Evolutionary conservation across 73 alveolate genomes (phyloP).

Genomic region (Uronychia setigera): DNA sequence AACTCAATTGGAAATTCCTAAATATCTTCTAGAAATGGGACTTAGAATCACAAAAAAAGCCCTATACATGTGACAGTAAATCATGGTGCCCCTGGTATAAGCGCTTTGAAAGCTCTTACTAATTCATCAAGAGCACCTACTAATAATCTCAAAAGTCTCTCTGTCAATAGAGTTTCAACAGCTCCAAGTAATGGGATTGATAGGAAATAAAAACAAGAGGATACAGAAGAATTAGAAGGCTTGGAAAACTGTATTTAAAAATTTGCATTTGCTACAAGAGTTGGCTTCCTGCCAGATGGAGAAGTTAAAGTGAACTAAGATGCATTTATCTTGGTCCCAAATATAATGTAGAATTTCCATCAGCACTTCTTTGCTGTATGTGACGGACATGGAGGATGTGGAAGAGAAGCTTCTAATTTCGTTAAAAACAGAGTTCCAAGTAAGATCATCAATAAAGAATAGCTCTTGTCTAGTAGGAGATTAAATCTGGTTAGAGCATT

Average conservation of each 20-base stretch:
- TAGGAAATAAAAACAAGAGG: not conserved
- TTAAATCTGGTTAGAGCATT: not conserved
- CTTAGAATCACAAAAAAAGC: not conserved
- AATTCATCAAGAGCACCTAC: too few species aligned
- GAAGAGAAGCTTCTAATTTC: conserved; percentile 67
- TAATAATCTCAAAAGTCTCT: too few species aligned
- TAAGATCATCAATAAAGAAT: not conserved
- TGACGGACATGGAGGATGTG: conserved; percentile 90
- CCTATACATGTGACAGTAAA: not conserved
- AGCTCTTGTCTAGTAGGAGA: not conserved
- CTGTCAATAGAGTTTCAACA: not conserved
- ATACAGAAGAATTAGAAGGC: not conserved
- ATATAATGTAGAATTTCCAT: conserved; percentile 69
- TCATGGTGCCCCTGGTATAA: not conserved
- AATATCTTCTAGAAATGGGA: not conserved
- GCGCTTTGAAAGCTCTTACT: too few species aligned
- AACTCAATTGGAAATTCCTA: not conserved
- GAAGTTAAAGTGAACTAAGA: conserved; percentile 86
- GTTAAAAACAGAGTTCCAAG: conserved; percentile 59
- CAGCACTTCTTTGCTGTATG: conserved; percentile 87
- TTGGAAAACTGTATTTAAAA: conserved; percentile 48
- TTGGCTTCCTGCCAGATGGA: conserved; percentile 79
- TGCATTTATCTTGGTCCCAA: conserved; percentile 82
- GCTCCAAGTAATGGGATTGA: not conserved
- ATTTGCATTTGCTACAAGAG: conserved; percentile 72